Conservation (phyloP, 441 rosid species). For the Pelargonium fulgidum region DNA sequence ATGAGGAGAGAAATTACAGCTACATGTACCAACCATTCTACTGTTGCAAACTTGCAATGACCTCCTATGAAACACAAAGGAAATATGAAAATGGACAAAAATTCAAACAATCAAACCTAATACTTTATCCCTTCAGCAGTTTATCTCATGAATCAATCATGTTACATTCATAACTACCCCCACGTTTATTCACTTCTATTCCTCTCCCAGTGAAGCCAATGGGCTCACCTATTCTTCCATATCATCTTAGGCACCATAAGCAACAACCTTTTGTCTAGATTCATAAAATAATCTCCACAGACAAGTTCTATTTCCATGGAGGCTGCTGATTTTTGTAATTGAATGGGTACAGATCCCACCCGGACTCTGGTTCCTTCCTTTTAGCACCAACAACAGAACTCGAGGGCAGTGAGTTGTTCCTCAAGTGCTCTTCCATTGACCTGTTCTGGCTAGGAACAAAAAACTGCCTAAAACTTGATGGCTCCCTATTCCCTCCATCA, state of each 20-base stretch:
- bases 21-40: conserved; percentile 38
- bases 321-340: conserved; percentile 43
- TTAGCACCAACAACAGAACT: conserved; percentile 59
- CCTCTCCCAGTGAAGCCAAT: conserved; percentile 36
- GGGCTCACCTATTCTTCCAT: conserved; percentile 26
- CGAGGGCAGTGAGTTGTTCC: conserved; percentile 49
- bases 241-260: conserved; percentile 25
- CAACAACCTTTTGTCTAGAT: conserved; percentile 24
- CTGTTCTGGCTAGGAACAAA: conserved; percentile 52
- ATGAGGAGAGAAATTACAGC: conserved; percentile 32
- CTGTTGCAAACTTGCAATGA: conserved; percentile 27
- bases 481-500: conserved; percentile 57
- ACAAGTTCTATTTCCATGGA: conserved; percentile 58
- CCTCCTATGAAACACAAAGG: conserved; percentile 34
- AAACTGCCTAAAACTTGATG: conserved; percentile 51
- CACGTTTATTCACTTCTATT: conserved; percentile 38
- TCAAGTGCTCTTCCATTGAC: conserved; percentile 48
- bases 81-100: conserved; percentile 23
- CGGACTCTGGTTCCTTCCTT: conserved; percentile 79
- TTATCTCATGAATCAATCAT: conserved; percentile 43
- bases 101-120: conserved; percentile 36
- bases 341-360: conserved; percentile 53
- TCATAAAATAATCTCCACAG: conserved; percentile 15
- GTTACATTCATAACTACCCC: conserved; percentile 32
- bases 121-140: conserved; percentile 29